Evolutionary conservation across 2,329 filamentous ascomycete species (phyloP).

Genomic region (Septoria linicola): DNA sequence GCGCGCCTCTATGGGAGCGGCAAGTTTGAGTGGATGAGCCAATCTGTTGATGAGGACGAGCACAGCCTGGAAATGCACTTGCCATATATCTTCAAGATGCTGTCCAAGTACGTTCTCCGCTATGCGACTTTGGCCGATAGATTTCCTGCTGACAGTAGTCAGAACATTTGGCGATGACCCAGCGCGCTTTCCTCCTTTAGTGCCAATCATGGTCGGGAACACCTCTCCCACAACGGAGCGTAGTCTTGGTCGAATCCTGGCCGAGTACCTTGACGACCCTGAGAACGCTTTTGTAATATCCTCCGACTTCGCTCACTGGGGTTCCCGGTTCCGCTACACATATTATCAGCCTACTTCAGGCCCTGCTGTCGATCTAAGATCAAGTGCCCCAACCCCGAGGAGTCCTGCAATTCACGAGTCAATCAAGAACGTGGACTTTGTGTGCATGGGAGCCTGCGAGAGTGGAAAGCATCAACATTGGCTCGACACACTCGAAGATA

Average conservation of each 20-base stretch:
- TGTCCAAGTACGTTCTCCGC: conserved; percentile 50
- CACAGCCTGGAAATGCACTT: conserved; percentile 97
- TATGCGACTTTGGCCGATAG: no score
- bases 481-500: conserved; percentile 65
- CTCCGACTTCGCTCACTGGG: conserved; percentile 98
- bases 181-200: conserved; percentile 67
- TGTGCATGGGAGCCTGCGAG: conserved; percentile 82
- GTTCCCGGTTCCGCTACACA: conserved; percentile 76
- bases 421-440: conserved; percentile 74
- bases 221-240: conserved; percentile 67
- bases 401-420: conserved; percentile 72
- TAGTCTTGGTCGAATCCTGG: conserved; percentile 66
- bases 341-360: conserved; percentile 63
- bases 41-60: conserved; percentile 70
- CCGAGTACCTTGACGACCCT: conserved; percentile 73
- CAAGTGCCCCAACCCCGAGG: conserved; percentile 45
- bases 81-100: conserved; percentile 83
- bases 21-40: conserved; percentile 65
- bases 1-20: conserved; percentile 52
- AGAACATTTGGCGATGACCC: conserved; percentile 37
- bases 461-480: conserved; percentile 71
- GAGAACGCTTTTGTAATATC: conserved; percentile 81
- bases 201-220: conserved; percentile 83
- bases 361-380: conserved; percentile 43
- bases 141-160: conserved; percentile 8